Percentiles rank a stretch among this genome's conserved stretches.
Conservation (phyloP, 2,329 filamentous ascomycete species). For the Monosporascus sp. region DNA sequence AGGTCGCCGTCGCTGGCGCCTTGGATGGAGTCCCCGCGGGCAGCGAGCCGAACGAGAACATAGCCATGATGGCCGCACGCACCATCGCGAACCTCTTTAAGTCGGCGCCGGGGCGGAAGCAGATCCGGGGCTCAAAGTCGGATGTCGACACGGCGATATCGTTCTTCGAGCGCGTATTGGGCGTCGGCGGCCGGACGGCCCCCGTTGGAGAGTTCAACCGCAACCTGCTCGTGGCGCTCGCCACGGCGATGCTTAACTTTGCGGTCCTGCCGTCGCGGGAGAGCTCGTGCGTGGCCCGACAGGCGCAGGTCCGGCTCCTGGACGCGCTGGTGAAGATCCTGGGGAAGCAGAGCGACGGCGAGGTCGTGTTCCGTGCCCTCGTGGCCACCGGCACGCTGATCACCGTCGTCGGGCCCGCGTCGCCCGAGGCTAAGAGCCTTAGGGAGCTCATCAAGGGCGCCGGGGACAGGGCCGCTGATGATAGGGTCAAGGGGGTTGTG, state of each 20-base stretch:
- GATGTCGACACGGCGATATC: conserved; percentile 52
- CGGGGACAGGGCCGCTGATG: conserved; percentile 38
- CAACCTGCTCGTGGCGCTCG: conserved; percentile 75
- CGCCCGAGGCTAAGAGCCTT: conserved; percentile 36
- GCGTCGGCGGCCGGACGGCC: conserved; percentile 39
- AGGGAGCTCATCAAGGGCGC: conserved; percentile 38
- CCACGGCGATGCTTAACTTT: conserved; percentile 81
- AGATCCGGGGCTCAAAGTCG: conserved; percentile 50
- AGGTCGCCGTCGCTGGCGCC: conserved; percentile 37
- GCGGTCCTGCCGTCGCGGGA: conserved; percentile 60
- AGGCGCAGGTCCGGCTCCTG: conserved; percentile 46
- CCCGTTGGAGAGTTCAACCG: conserved; percentile 56
- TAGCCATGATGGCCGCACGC: conserved; percentile 80
- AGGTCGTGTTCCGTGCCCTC: conserved; percentile 76
- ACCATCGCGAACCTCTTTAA: conserved; percentile 79
- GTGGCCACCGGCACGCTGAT: conserved; percentile 79
- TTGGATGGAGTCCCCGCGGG: conserved; percentile 48
- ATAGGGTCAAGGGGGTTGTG: conserved; percentile 40
- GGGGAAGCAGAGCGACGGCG: conserved; percentile 63
- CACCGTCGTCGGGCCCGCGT: conserved; percentile 45
- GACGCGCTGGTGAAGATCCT: conserved; percentile 60
- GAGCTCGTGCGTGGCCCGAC: conserved; percentile 24
- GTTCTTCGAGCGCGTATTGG: conserved; percentile 58
- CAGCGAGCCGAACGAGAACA: conserved; percentile 62
- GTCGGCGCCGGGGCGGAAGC: conserved; percentile 62